Base-by-base conservation (phyloP, 2,329 filamentous ascomycete genomes). In the Clonostachys chloroleuca region DNA sequence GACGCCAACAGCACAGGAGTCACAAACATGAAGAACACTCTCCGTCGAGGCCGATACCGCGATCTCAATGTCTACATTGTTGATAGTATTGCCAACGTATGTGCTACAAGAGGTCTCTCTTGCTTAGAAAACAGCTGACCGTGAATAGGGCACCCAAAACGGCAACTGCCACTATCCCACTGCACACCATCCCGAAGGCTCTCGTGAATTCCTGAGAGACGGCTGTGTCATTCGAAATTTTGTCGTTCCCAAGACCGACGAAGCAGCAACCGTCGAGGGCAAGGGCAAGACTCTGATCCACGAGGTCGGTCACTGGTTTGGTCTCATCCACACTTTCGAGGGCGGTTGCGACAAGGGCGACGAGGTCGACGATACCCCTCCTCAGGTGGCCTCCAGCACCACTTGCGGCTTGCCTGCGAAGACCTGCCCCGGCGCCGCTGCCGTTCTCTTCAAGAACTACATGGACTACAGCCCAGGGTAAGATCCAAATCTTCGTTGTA, bases 221-320 rank as follows among this genome's bases (percentile, higher is more conserved):
- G 65, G 68, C 41, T 74, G 73, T 60, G 59, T 62, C 47, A 57
- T 69, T 45, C 59, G 65, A 42, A 59, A 59, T 9, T 30, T 30
- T 30, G 24, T 30, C 24, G 24, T 30, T 4, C 24, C 24, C 24
- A 30, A 30, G 24, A 30, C 24, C 24, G 24, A 30, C 3, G 24
- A 30, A 30, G 24, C 24, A 10, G 24, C 24, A 30, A 30, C 24
- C 9, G 24, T 30, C 24, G 24, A 30, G 24, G 24, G 24, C 24
- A 30, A 30, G n/a, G 63, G 65, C 16, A 60, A 59, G 53, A 61
- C 62, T 5, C 54, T 51, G 36, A 34, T 52, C 18, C 71, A 74
- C 61, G 73, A 75, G 58, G 59, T 69, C 39, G 72, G 73, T 13
- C 73, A 75, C 61, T 76, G 72, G 71, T 57, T 75, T 44, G 71